These are phyloP conservation scores for Rubia tinctorum DNA, from an alignment of 305 asterid genomes.

Conservation along the genomic window DNA sequence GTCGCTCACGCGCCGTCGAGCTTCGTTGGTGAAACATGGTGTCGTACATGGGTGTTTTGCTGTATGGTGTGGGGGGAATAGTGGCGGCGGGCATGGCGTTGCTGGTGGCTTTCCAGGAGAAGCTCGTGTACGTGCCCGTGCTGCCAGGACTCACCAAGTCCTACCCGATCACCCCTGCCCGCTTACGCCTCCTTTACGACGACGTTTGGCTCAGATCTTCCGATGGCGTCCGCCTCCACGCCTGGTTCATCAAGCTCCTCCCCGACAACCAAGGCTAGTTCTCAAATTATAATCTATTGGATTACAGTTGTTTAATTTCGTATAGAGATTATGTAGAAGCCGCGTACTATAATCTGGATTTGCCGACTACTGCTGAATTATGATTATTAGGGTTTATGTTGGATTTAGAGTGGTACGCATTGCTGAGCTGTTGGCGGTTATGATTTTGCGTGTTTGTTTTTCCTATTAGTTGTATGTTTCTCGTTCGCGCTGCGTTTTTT, in stretches of 20 bases:
- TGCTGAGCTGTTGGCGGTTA: neutral
- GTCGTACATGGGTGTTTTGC: slow-evolving; percentile 61
- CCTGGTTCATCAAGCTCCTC: slow-evolving; percentile 85
- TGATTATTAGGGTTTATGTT: neutral
- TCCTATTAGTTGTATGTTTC: neutral
- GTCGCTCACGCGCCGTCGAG: neutral
- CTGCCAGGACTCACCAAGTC: slow-evolving; percentile 88
- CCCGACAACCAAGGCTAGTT: slow-evolving; percentile 68
- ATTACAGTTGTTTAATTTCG: neutral
- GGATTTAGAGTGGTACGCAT: neutral
- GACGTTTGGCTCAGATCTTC: slow-evolving; percentile 98
- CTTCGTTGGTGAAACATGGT: slow-evolving; percentile 47
- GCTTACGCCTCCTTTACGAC: slow-evolving; percentile 76
- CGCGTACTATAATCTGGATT: neutral
- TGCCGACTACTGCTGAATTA: neutral
- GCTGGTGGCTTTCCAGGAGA: slow-evolving; percentile 94
- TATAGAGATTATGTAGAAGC: neutral
- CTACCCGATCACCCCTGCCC: slow-evolving; percentile 89
- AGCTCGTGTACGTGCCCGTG: slow-evolving; percentile 95
- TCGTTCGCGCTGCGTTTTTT: neutral
- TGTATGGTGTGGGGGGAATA: slow-evolving; percentile 86
- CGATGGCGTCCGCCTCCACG: slow-evolving; percentile 95
- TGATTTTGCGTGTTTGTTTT: neutral
- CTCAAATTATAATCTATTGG: neutral
- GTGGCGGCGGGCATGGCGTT: slow-evolving; percentile 93